These are phyloP conservation scores for Daldinia concentrica DNA, from an alignment of 495 filamentous ascomycete genomes.

Conservation along the genomic window DNA sequence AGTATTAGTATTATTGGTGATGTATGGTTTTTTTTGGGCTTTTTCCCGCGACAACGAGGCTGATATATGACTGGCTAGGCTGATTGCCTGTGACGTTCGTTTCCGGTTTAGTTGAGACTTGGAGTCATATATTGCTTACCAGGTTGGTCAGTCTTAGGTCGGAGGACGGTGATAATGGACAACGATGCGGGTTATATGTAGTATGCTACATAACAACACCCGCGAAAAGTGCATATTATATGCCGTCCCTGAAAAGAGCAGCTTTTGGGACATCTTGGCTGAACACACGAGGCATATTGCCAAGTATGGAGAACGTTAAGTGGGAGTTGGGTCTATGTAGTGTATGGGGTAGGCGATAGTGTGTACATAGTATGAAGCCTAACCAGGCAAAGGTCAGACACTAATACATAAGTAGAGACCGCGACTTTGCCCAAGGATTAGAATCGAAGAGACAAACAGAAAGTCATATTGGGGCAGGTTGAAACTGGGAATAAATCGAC, in stretches of 20 bases:
- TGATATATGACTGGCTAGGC: conserved; percentile 30
- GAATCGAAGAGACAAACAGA: not conserved
- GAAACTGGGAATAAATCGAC: conserved; percentile 3
- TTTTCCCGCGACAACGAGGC: conserved; percentile 10
- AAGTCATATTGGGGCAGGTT: not conserved
- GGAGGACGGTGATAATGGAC: conserved; percentile 1
- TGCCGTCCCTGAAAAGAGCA: conserved; percentile 24
- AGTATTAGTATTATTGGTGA: not conserved
- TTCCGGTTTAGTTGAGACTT: not conserved
- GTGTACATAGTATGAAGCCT: conserved; percentile 14
- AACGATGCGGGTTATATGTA: conserved; percentile 9
- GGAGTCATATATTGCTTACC: not conserved
- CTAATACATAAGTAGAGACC: conserved; percentile 5
- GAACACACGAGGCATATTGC: conserved; percentile 27
- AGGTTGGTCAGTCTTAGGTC: not conserved
- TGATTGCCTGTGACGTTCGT: conserved; percentile 20
- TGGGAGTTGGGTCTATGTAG: conserved; percentile 24
- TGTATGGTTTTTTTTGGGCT: not conserved
- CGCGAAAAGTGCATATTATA: conserved; percentile 5
- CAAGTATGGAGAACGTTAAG: conserved; percentile 24
- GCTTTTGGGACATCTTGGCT: conserved; percentile 28
- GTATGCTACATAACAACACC: conserved; percentile 5
- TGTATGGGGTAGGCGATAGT: conserved; percentile 3
- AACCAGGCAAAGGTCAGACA: conserved; percentile 33
- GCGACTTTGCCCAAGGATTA: not conserved